These are phyloP conservation scores for Diaporthe sp. DNA, from an alignment of 2,329 filamentous ascomycete genomes.

Conservation along the genomic window DNA sequence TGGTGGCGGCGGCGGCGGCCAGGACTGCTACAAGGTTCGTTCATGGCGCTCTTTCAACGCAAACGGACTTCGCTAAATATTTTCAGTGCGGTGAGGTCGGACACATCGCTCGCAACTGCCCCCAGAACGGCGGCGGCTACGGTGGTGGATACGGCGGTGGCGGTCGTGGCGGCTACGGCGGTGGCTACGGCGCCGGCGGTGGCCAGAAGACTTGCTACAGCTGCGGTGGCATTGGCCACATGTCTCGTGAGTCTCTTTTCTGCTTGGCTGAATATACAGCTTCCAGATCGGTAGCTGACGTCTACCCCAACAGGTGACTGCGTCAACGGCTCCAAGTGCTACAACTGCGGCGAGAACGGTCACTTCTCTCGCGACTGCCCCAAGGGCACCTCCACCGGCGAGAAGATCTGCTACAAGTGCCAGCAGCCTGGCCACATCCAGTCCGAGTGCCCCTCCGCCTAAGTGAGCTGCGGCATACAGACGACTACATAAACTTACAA, in stretches of 20 bases:
- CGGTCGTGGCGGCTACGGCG: conserved; percentile 64
- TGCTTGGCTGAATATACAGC: background rate
- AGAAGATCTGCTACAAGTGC: conserved; percentile 99
- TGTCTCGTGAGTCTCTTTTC: conserved; percentile 77
- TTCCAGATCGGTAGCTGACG: background rate
- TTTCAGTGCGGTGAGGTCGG: conserved; percentile 88
- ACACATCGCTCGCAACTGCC: conserved; percentile 95
- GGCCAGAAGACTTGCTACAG: conserved; percentile 92
- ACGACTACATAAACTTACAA: conserved; percentile 41
- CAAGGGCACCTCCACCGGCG: conserved; percentile 85
- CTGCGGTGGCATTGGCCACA: conserved; percentile 96
- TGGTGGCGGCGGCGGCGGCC: conserved; percentile 61
- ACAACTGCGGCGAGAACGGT: conserved; percentile 96
- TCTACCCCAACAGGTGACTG: conserved; percentile 76
- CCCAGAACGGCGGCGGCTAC: conserved; percentile 68
- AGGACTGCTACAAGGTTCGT: conserved; percentile 88
- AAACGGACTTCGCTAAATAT: conserved; percentile 35
- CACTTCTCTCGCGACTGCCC: conserved; percentile 97
- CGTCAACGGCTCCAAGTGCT: conserved; percentile 99
- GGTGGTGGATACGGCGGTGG: conserved; percentile 60
- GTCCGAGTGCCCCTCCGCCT: conserved; percentile 90
- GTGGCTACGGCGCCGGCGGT: conserved; percentile 60
- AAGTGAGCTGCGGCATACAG: conserved; percentile 48
- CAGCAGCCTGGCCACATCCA: conserved; percentile 89
- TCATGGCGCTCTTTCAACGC: background rate